phyloP scores from a whole-genome alignment of 2,329 filamentous ascomycete genomes.

The Cyphellophora europaea region DNA sequence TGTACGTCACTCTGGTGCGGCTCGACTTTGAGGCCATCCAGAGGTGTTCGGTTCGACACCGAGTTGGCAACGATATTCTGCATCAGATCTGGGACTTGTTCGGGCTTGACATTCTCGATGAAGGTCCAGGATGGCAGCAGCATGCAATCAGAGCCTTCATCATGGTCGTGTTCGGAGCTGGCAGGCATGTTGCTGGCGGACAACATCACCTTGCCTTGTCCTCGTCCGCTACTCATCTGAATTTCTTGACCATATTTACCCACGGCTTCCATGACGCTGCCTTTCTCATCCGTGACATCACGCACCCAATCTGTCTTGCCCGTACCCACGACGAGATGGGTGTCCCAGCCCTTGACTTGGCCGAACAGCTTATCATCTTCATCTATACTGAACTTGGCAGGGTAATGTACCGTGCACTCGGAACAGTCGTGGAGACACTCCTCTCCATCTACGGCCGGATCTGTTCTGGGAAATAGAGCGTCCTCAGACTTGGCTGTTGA shows the following conservation, averaged over 20 bases:
- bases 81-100: constrained; percentile 13
- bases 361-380: constrained; percentile 74
- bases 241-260: constrained; percentile 33
- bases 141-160: constrained; percentile 14
- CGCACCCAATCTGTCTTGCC: constrained; percentile 91
- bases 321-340: constrained; percentile 87
- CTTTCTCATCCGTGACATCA: constrained; percentile 79
- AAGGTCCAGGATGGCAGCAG: constrained; percentile 16
- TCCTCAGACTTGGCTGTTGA: constrained; percentile 35
- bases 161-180: constrained; percentile 5
- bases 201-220: constrained; percentile 15
- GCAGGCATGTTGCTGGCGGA: constrained; percentile 16
- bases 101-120: constrained; percentile 15
- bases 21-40: not conserved
- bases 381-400: constrained; percentile 64
- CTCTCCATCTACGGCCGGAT: constrained; percentile 71
- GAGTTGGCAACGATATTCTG: constrained; percentile 14
- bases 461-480: constrained; percentile 63
- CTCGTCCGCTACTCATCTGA: constrained; percentile 8
- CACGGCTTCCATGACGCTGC: constrained; percentile 73
- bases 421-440: constrained; percentile 84
- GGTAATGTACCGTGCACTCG: constrained; percentile 69
- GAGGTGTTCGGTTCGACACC: constrained; percentile 9
- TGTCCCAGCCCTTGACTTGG: constrained; percentile 74
- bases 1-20: not conserved